Conservation (phyloP, 1,284 basidiomycete genomes). For the Pseudozyma pruni region DNA sequence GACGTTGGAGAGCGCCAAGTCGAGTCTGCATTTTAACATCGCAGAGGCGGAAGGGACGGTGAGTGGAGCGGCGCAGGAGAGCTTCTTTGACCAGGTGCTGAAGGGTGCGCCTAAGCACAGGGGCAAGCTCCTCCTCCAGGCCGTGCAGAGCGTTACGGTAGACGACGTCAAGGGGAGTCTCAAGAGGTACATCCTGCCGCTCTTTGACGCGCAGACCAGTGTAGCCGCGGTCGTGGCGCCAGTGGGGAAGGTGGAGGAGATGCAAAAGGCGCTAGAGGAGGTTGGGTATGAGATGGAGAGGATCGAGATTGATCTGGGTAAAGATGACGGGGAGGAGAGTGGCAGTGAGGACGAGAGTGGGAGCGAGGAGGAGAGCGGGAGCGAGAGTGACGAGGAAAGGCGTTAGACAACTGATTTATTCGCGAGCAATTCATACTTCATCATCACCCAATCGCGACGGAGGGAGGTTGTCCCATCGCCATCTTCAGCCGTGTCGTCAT, state of each 20-base stretch:
- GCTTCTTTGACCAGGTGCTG: constrained; percentile 55
- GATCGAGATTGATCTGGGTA: constrained; percentile 76
- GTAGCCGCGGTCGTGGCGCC: constrained; percentile 85
- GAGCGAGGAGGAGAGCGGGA: constrained; percentile 44
- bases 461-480: too few relatives aligned
- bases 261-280: constrained; percentile 75
- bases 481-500: too few relatives aligned
- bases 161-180: constrained; percentile 79
- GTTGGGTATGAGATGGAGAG: constrained; percentile 83
- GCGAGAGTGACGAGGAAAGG: constrained; percentile 20
- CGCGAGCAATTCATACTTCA: not conserved
- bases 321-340: constrained; percentile 32
- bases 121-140: constrained; percentile 49
- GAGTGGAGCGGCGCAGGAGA: constrained; percentile 76
- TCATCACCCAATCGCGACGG: not conserved
- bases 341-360: constrained; percentile 17
- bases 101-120: constrained; percentile 56
- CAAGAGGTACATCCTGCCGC: constrained; percentile 81
- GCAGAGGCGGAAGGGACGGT: constrained; percentile 85
- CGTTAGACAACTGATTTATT: not conserved
- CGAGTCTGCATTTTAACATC: constrained; percentile 85
- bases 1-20: constrained; percentile 89
- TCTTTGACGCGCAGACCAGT: constrained; percentile 83
- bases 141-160: constrained; percentile 76
- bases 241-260: constrained; percentile 80